Evolutionary conservation across 768 basidiomycete genomes (phyloP), one percentile per base, ranked within the genome.

Genomic region (Lactarius tabidus): DNA sequence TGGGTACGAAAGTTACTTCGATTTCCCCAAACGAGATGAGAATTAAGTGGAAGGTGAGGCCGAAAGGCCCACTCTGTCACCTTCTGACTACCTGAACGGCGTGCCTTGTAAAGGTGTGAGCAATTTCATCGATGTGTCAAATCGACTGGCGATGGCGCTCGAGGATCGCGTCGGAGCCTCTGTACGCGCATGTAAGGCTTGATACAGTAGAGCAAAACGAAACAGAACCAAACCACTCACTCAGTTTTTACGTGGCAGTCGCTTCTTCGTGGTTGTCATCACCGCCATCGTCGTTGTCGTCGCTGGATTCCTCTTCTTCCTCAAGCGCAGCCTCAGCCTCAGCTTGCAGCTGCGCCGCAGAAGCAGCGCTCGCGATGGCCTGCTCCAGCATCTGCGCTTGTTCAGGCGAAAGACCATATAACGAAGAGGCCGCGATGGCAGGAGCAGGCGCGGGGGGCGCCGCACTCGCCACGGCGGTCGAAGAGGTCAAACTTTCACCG

Each of bases 271-370:
- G 14, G 23, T 26, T 23, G 45, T 45, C 14, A 45, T 48, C 45
- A 23, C 45, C 45, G 45, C 14, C 45, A 48, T 38, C 41, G 12
- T 20, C 57, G 8, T 81, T 79, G 12, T 80, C 77, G n/a, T 79
- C 80, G 2, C 76, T 79, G 41, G 80, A 77, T 20, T 77, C 77
- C 33, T 81, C 80, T 65, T 88, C 85, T 70, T 89, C 89, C 72
- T 90, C 89, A 60, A 88, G 72, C 0, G 87, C 87, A 3, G 89
- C 88, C 68, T 91, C 88, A 0, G 89, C 90, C 68, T 91, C 89
- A 0, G 89, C 89, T 70, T 89, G 88, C 23, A 88, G 86, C 69
- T 89, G 88, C 1, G 89, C 89, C 36, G 87, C 87, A 39, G 83
- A 83, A 12, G 90, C 86, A 1, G 89, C 89, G 70, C 81, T 88